phyloP scores from a whole-genome alignment of 1,284 basidiomycete species.

The Apiotrichum gamsii region DNA sequence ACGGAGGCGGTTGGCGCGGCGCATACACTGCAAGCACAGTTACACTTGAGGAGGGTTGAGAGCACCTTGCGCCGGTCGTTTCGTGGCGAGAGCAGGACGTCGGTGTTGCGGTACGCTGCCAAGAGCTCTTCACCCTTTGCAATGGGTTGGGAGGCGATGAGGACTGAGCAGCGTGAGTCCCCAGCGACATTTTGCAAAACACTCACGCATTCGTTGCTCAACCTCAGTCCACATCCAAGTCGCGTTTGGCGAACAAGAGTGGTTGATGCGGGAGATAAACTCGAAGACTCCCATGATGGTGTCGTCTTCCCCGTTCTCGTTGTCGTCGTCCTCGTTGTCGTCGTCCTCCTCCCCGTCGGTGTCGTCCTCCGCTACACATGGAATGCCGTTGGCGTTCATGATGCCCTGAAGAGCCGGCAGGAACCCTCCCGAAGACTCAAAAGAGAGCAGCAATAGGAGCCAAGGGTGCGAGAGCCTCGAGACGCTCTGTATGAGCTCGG shows the following conservation, averaged over 20 bases:
- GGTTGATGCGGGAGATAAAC: slow-evolving; percentile 20
- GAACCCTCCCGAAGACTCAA: neutral
- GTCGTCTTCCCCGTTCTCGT: neutral
- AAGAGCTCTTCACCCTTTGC: slow-evolving; percentile 15
- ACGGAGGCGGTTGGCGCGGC: neutral
- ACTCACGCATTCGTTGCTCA: slow-evolving; percentile 9
- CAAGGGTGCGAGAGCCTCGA: neutral
- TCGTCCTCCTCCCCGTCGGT: neutral
- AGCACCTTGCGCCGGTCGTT: neutral
- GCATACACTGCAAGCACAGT: slow-evolving; percentile 3
- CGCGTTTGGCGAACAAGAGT: slow-evolving; percentile 24
- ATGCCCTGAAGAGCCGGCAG: neutral
- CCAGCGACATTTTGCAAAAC: neutral
- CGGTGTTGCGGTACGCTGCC: slow-evolving; percentile 12
- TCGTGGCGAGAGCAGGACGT: neutral
- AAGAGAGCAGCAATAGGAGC: neutral
- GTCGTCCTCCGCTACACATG: neutral
- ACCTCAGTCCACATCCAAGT: slow-evolving; percentile 24
- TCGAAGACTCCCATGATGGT: slow-evolving; percentile 17
- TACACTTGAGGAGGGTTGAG: neutral
- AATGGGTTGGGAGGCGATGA: slow-evolving; percentile 16
- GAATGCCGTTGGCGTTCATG: slow-evolving; percentile 6
- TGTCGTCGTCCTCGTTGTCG: too few species aligned
- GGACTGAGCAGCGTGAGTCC: slow-evolving; percentile 4
- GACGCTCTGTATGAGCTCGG: neutral